Evolutionary conservation across 495 filamentous ascomycete species (phyloP).

Genomic region (Barbatosphaeria neglecta): DNA sequence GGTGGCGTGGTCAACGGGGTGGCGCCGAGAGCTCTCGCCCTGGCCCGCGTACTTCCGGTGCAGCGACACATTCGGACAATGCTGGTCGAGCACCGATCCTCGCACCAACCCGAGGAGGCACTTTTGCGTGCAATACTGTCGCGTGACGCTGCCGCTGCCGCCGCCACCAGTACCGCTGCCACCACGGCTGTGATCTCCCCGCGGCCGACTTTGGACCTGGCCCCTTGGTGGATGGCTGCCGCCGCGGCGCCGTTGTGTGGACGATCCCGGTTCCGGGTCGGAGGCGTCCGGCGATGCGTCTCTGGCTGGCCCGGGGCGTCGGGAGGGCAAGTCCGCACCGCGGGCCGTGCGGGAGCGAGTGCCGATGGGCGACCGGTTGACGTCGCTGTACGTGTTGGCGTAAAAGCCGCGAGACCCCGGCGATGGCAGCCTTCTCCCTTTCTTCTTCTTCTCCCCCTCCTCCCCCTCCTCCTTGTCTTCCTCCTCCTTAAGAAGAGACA

Average conservation of each 20-base stretch:
- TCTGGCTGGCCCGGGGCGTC: neutral
- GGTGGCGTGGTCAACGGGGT: conserved; percentile 5
- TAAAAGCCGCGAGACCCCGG: neutral
- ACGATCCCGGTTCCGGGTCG: neutral
- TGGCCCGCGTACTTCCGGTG: conserved; percentile 10
- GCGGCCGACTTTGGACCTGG: neutral
- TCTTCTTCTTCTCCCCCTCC: neutral
- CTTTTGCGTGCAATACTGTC: conserved; percentile 31
- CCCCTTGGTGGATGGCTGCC: neutral
- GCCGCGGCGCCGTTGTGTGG: neutral
- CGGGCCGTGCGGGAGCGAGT: neutral
- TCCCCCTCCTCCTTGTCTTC: neutral
- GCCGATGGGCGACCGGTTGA: neutral
- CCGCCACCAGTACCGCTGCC: neutral
- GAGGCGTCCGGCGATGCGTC: neutral
- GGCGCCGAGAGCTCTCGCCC: neutral
- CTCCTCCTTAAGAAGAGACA: neutral
- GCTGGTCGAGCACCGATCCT: conserved; percentile 19
- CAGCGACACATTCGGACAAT: conserved; percentile 29
- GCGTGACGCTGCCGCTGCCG: neutral
- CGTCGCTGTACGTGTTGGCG: neutral
- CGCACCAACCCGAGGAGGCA: conserved; percentile 34
- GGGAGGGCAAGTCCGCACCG: neutral
- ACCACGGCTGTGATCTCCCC: neutral
- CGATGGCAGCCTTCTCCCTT: neutral